Base-by-base conservation (phyloP, 306 rosid genomes). In the Cucumis hystrix region DNA sequence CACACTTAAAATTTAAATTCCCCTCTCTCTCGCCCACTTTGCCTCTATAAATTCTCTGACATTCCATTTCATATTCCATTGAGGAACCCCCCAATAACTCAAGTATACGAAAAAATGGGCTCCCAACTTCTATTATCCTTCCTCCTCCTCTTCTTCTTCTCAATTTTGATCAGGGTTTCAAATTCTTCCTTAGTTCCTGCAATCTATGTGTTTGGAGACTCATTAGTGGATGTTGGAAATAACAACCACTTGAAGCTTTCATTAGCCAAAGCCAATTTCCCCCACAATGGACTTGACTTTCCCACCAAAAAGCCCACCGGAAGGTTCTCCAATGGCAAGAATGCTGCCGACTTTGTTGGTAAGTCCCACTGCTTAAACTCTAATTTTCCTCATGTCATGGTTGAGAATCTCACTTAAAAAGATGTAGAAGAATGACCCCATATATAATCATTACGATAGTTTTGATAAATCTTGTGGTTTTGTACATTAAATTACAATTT, bases 331-430 rank as follows among this genome's bases (percentile, higher is more conserved):
- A 92, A 92, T 76, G 97, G 96, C 84, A 90, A 86, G 80, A 92
- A 92, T 83, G 87, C 93, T 77, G 91, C 91, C 16, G 97, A 92
- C 80, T 83, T 86, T 73, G 73, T 90, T 45, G 90, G 97, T 90
- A 71, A 65, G 78, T 14, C 8, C 39, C 41, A 33, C 37, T 4
- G n/a, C 23, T 2, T 8, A 8, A n/a, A 56, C 28, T 10, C 23
- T 55, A 52, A 49, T 9, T 8, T 40, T 33, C 0, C 37, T 3
- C 5, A 4, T 33, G 30, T 3, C 30, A 3, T 28, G 2, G 30
- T 28, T 3, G 30, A 1, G 30, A 28, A 28, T 33, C 37, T 33
- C 37, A 33, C 37, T 2, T 33, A 3, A 3, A 33, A 33, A 33
- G 3, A 33, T 4, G 37, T 33, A 33, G 37, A 33, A 33, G 5